A percentile compares a stretch with the other conserved stretches of the same genome.
Evolutionary conservation across 2,329 filamentous ascomycete species (phyloP).

Genomic region (Trematosphaeria pertusa): DNA sequence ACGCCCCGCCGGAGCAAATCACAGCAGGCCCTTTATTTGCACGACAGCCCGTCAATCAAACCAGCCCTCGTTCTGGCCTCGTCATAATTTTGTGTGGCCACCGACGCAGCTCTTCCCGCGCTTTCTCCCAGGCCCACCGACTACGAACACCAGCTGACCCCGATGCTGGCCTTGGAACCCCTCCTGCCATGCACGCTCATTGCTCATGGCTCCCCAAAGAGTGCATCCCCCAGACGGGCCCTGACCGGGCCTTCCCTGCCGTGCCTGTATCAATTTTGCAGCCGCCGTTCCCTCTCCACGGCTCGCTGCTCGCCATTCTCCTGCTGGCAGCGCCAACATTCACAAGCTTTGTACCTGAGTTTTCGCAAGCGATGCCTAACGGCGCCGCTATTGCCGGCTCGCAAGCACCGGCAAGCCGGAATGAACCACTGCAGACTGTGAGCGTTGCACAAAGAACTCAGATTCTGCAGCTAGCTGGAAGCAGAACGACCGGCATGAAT

Average conservation of each 20-base stretch:
- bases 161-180: slow-evolving; percentile 29
- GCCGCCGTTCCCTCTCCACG: too few species aligned
- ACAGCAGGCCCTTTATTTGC: slow-evolving; percentile 32
- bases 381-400: slow-evolving; percentile 24
- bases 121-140: slow-evolving; percentile 19
- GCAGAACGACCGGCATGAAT: slow-evolving; percentile 36
- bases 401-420: slow-evolving; percentile 24
- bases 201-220: slow-evolving; percentile 20
- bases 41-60: slow-evolving; percentile 34
- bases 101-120: not conserved
- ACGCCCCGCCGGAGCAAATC: slow-evolving; percentile 24
- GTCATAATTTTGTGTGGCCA: not conserved
- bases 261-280: too few species aligned
- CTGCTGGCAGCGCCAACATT: not conserved
- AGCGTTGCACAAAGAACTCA: slow-evolving; percentile 32
- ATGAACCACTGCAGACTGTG: slow-evolving; percentile 34
- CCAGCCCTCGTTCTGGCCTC: slow-evolving; percentile 4
- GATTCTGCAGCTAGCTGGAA: slow-evolving; percentile 32
- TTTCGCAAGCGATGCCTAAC: slow-evolving; percentile 23
- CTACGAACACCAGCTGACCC: slow-evolving; percentile 24
- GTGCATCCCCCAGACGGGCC: not conserved
- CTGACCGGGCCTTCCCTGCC: too few species aligned
- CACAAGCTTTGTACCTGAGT: slow-evolving; percentile 10
- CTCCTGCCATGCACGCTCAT: slow-evolving; percentile 16
- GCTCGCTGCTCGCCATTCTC: not conserved